phyloP scores from a whole-genome alignment of 306 rosid genomes.

The Senna siamea region DNA sequence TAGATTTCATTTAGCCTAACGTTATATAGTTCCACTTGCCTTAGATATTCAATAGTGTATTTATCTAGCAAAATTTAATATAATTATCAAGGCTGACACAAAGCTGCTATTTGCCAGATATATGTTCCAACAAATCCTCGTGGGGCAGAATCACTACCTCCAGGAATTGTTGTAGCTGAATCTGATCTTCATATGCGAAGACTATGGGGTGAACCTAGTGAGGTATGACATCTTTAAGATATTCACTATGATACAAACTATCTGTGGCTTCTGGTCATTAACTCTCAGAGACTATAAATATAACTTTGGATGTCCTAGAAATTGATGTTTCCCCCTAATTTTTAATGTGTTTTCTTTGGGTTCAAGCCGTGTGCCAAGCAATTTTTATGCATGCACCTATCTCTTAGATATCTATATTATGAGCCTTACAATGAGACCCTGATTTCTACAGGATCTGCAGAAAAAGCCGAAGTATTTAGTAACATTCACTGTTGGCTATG shows the following conservation, averaged over 20 bases:
- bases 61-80: not conserved
- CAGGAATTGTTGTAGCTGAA: slow-evolving; percentile 80
- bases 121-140: slow-evolving; percentile 85
- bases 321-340: slow-evolving; percentile 3
- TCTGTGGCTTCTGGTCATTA: slow-evolving; percentile 22
- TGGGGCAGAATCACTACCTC: slow-evolving; percentile 93
- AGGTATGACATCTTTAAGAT: slow-evolving; percentile 58
- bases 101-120: slow-evolving; percentile 49
- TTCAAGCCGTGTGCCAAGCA: slow-evolving; percentile 12
- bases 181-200: slow-evolving; percentile 86
- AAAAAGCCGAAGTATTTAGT: slow-evolving; percentile 86
- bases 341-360: slow-evolving; percentile 8
- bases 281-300: slow-evolving; percentile 6
- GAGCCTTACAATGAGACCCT: slow-evolving; percentile 36
- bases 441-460: slow-evolving; percentile 81
- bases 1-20: not conserved
- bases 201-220: slow-evolving; percentile 96
- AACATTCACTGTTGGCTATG: slow-evolving; percentile 91
- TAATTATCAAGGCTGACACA: not conserved
- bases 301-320: slow-evolving; percentile 6
- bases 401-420: slow-evolving; percentile 10
- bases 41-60: not conserved
- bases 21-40: not conserved
- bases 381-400: slow-evolving; percentile 35
- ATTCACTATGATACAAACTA: slow-evolving; percentile 25